Base-by-base conservation (phyloP, 139 green algal species). In the Tetraselmis striata region DNA sequence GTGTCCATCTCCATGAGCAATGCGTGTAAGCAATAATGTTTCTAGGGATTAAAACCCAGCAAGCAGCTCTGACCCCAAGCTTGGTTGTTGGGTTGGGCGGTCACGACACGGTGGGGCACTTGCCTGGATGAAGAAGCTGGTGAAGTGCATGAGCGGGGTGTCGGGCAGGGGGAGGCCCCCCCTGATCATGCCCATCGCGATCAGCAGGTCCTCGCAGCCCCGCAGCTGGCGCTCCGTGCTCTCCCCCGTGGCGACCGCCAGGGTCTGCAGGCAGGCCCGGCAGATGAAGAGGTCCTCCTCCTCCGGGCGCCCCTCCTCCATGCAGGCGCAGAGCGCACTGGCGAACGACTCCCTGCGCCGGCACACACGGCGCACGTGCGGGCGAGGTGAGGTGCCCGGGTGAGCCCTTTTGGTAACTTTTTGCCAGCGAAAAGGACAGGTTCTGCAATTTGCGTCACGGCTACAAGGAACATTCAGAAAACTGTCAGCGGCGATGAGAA, bases 271-370 rank as follows among this genome's bases (percentile, higher is more conserved):
- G n/a, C 89, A 78, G 0, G 83, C 85, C 0, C 88, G 82, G 0
- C 79, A 31, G 0, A 87, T 30, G 30, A 91, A 87, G 45, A 90
- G 67, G 26, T 86, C 80, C 27, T 59, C 82, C 80, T 91, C 86
- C 27, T 78, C 58, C 27, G 31, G 23, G 26, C 18, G 5, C 11
- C 45, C 45, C 18, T 67, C 18, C 45, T 67, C 45, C 45, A 67
- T 67, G 45, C 45, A 67, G 18, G 45, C 45, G 18, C 5, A 67
- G 11, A 67, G 45, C 5, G 45, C 45, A 67, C 18, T 67, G 45
- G 45, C 45, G 18, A 25, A 67, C 5, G 45, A 67, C 18, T 67
- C 45, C 45, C 45, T 67, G 45, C 45, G 18, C 5, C n/a, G n/a
- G n/a, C n/a, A n/a, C n/a, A n/a, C n/a, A n/a, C n/a, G n/a, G n/a